These are phyloP conservation scores for Phanerodontia chrysosporium DNA, from an alignment of 768 basidiomycete genomes.

Conservation along the genomic window DNA sequence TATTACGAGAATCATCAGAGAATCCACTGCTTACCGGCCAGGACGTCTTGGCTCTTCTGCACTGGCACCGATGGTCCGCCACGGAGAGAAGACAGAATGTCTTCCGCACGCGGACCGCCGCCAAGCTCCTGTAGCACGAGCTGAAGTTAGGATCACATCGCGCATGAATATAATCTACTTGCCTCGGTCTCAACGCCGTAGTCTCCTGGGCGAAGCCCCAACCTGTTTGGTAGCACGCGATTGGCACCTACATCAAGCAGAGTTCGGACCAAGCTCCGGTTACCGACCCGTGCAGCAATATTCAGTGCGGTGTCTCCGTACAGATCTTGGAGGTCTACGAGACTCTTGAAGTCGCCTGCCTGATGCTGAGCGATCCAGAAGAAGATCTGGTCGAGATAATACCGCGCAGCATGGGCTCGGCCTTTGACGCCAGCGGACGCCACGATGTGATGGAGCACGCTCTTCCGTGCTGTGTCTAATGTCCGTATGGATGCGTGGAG, in stretches of 20 bases:
- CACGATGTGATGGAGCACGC: conserved; percentile 88
- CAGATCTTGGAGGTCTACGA: conserved; percentile 90
- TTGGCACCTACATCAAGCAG: conserved; percentile 93
- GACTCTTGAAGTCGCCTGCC: conserved; percentile 66
- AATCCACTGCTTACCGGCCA: conserved; percentile 49
- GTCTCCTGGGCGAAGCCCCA: conserved; percentile 90
- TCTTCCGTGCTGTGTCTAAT: conserved; percentile 80
- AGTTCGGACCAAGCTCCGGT: conserved; percentile 78
- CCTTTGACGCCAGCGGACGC: conserved; percentile 90
- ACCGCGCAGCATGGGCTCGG: conserved; percentile 75
- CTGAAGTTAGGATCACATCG: background rate
- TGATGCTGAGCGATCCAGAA: conserved; percentile 79
- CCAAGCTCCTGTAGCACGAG: conserved; percentile 52
- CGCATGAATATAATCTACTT: conserved; percentile 21
- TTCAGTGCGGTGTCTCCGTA: conserved; percentile 96
- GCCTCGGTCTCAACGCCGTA: conserved; percentile 94
- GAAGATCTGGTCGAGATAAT: conserved; percentile 89
- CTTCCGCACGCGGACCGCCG: conserved; percentile 70
- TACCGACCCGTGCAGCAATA: conserved; percentile 92
- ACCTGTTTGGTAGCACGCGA: conserved; percentile 81
- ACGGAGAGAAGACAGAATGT: conserved; percentile 70
- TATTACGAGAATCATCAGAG: conserved; percentile 10
- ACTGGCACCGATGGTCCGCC: conserved; percentile 72
- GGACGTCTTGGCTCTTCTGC: conserved; percentile 86
- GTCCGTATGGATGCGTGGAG: conserved; percentile 80